phyloP scores from a whole-genome alignment of 306 rosid species.

The Psophocarpus tetragonolobus region DNA sequence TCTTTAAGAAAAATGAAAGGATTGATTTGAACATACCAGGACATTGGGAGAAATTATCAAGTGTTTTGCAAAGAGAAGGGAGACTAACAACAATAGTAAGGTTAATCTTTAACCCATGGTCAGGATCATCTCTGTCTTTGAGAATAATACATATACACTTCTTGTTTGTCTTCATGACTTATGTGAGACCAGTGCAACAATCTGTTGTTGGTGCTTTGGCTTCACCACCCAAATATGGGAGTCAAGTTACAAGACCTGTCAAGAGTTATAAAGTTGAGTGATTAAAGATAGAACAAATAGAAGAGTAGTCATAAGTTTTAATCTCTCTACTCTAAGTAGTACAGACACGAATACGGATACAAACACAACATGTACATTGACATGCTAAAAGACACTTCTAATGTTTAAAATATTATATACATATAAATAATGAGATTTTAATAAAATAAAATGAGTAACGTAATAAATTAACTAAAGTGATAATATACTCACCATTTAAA shows the following conservation, averaged over 20 bases:
- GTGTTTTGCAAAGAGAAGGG: conserved; percentile 51
- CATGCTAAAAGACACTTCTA: too few species aligned
- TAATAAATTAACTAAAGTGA: too few species aligned
- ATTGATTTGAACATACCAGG: conserved; percentile 37
- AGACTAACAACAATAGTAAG: conserved; percentile 54
- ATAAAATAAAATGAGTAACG: too few species aligned
- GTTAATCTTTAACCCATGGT: conserved; percentile 53
- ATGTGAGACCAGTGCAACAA: conserved; percentile 62
- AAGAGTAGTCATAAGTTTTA: too few species aligned
- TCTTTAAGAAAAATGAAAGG: neutral
- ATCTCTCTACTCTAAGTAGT: too few species aligned
- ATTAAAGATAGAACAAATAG: too few species aligned
- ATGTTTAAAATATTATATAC: too few species aligned
- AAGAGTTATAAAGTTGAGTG: too few species aligned
- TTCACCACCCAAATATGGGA: conserved; percentile 56
- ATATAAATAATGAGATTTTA: too few species aligned
- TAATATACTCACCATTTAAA: too few species aligned
- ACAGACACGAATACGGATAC: too few species aligned
- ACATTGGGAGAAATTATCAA: conserved; percentile 62
- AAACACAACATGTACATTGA: too few species aligned
- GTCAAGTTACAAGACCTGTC: conserved; percentile 56
- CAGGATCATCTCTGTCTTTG: conserved; percentile 58
- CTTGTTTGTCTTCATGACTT: conserved; percentile 52
- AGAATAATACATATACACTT: conserved; percentile 60
- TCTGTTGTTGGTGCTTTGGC: conserved; percentile 65